Evolutionary conservation across 176 grass and related monocot species (phyloP), one percentile per base, ranked within the genome.

Genomic region (Pharus latifolius): DNA sequence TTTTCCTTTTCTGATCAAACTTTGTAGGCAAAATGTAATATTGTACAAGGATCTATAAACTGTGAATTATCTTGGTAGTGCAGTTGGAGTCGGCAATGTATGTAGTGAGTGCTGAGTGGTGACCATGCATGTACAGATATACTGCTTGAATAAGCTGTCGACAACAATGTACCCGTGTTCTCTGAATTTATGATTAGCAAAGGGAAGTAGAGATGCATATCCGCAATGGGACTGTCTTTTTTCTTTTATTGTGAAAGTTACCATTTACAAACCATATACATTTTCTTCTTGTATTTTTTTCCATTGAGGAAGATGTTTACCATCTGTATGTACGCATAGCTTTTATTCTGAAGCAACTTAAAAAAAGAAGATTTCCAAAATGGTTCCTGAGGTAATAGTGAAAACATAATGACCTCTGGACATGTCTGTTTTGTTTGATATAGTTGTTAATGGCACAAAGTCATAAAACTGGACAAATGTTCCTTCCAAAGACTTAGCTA

Each of bases 381-480:
- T n/a, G 15, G 18, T 70, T 44, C 47, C 33, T 31, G 60, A 43
- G 24, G 31, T 19, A 41, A 45, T 19, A 25, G 53, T 26, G 55
- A 42, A 16, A 74, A 42, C 44, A 10, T 30, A 25, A 27, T 37
- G 72, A 29, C 10, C 15, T 61, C 10, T 75, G 27, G 8, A 38
- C 8, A 27, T 28, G 22, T 0, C 25, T 35, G 38, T 48, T 16
- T 47, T 19, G 24, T 46, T 2, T 64, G 11, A 5, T n/a, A 34
- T 1, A 17, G 17, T 48, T 75, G 12, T 42, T 50, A 18, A 60
- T 45, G 27, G 5, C n/a, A 60, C 11, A 45, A 37, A 56, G 50
- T 58, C 82, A 84, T 66, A 2, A 14, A 44, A 49, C 32, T 51
- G 63, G 18, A 42, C 60, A 41, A 50, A 38, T 11, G 58, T 58